Conservation (phyloP, 192 early-diverging fungal species). For the Coemansia guatemalensis region DNA sequence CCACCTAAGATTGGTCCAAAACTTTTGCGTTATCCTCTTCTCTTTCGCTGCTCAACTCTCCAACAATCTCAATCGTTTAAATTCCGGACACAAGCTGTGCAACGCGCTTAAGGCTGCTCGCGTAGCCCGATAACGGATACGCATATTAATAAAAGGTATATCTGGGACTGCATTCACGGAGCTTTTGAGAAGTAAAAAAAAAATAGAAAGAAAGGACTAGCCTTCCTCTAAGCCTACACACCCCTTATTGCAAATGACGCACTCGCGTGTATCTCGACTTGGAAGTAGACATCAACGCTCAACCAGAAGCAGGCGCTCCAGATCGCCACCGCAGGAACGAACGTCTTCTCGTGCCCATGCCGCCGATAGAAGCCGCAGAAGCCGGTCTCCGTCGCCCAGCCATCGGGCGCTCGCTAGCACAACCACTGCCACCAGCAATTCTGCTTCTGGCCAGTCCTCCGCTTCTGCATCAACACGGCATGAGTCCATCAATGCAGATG, state of each 20-base stretch:
- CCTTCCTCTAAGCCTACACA: no score
- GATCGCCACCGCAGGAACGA: conserved; percentile 22
- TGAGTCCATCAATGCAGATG: conserved; percentile 47
- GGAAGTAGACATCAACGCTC: conserved; percentile 23
- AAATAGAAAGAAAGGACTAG: no score
- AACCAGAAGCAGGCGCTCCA: conserved; percentile 20
- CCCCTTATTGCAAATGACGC: conserved; percentile 24
- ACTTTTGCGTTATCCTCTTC: no score
- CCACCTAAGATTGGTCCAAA: no score
- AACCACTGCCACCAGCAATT: conserved; percentile 16
- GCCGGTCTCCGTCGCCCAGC: conserved; percentile 21
- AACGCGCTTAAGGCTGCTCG: no score
- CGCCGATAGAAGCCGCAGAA: background rate
- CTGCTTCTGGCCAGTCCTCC: conserved; percentile 8
- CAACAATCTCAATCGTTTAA: background rate
- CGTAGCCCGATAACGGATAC: background rate
- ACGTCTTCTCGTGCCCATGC: background rate
- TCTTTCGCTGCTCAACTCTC: no score
- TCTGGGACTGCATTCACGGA: no score
- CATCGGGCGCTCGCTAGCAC: background rate
- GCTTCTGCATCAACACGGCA: no score
- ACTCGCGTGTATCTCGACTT: conserved; percentile 34
- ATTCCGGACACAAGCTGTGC: background rate
- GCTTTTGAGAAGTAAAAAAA: no score
- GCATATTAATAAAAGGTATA: conserved; percentile 1